Evolutionary conservation across 139 green algal species (phyloP).

Genomic region (Closterium sp.): DNA sequence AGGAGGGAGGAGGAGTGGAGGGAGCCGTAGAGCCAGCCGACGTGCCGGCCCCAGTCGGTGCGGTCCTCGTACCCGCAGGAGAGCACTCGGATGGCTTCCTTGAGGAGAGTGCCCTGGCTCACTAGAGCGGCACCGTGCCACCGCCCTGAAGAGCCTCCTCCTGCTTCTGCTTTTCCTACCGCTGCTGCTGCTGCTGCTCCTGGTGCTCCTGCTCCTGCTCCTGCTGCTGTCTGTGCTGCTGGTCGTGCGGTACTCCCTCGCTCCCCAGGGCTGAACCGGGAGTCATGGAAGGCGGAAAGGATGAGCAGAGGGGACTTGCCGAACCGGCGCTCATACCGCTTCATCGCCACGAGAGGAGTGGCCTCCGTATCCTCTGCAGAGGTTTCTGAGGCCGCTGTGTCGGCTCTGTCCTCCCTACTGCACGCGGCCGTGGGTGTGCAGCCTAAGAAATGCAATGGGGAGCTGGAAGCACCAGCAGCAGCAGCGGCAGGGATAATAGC

Average conservation of each 20-base stretch:
- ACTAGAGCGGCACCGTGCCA: neutral
- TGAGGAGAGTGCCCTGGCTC: conserved; percentile 13
- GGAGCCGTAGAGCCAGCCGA: conserved; percentile 33
- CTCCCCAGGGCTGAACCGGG: neutral
- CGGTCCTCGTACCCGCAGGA: conserved; percentile 47
- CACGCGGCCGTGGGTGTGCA: too few species aligned
- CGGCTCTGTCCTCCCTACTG: too few species aligned
- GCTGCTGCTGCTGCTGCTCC: neutral
- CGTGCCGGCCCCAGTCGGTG: conserved; percentile 43
- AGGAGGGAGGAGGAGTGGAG: conserved; percentile 10
- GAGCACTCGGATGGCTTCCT: conserved; percentile 42
- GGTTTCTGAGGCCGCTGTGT: too few species aligned
- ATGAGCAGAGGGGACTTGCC: conserved; percentile 31
- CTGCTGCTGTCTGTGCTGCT: neutral
- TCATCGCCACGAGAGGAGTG: conserved; percentile 15
- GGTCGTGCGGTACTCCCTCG: neutral
- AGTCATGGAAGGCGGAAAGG: conserved; percentile 19
- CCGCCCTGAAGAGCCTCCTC: neutral
- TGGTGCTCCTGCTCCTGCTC: neutral
- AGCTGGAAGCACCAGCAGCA: neutral
- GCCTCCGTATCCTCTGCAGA: neutral
- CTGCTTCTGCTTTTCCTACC: neutral
- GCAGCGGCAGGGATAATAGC: neutral
- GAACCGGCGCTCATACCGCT: conserved; percentile 30
- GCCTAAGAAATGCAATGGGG: too few species aligned